Conservation (phyloP, 352 stramenopile genomes). For the Aphanomyces euteiches region DNA sequence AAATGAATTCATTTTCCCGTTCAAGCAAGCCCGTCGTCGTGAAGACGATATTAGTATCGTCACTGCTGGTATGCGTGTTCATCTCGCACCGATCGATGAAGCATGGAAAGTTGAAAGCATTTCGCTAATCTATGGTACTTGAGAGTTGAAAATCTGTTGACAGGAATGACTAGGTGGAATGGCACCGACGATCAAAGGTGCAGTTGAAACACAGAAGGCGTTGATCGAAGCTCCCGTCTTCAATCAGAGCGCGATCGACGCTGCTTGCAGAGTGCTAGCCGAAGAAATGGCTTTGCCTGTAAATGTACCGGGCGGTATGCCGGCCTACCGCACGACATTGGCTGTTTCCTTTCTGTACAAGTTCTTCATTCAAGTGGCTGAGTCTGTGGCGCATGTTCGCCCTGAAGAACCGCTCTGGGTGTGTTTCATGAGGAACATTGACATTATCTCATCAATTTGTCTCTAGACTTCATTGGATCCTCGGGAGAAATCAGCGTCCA, state of each 20-base stretch:
- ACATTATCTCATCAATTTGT: background rate
- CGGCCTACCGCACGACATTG: conserved; percentile 92
- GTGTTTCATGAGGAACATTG: conserved; percentile 13
- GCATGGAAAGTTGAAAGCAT: conserved; percentile 1
- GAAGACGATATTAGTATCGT: conserved; percentile 98
- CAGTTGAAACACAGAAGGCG: conserved; percentile 43
- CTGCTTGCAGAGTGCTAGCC: conserved; percentile 73
- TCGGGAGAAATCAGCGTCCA: conserved; percentile 46
- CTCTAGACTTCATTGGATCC: conserved; percentile 33
- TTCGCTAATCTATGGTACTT: conserved; percentile 9
- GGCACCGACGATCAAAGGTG: conserved; percentile 61
- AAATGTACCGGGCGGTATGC: conserved; percentile 90
- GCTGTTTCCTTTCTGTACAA: conserved; percentile 94
- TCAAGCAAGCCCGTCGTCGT: conserved; percentile 93
- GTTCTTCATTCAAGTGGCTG: conserved; percentile 82
- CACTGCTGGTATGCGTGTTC: conserved; percentile 89
- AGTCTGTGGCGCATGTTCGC: conserved; percentile 50
- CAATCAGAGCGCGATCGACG: conserved; percentile 67
- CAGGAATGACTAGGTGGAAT: conserved; percentile 60
- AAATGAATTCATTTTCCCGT: conserved; percentile 92
- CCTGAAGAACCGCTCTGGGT: conserved; percentile 27
- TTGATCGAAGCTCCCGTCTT: conserved; percentile 84
- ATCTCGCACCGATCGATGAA: conserved; percentile 12
- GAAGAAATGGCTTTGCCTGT: conserved; percentile 90
- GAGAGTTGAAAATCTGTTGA: background rate